Base-by-base conservation (phyloP, 2,329 filamentous ascomycete species). In the Diaporthe citri region DNA sequence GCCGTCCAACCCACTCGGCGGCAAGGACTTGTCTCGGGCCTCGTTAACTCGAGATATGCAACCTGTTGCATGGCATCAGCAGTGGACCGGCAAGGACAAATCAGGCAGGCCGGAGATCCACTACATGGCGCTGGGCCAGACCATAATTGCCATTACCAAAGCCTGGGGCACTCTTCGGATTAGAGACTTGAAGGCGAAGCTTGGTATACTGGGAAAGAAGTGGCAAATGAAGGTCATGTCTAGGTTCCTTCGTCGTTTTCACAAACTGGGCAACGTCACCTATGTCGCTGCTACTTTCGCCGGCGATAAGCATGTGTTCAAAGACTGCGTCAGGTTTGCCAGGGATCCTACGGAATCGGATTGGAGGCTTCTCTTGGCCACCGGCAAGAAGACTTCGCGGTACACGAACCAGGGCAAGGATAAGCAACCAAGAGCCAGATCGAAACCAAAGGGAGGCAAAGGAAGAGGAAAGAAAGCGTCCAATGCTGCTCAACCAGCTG, bases 151-250 rank as follows among this genome's bases (percentile, higher is more conserved):
- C 25, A 84, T 91, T 8, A 83, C 88, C 75, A 90, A 89, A 77
- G 89, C 90, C 69, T 91, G 90, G 86, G 86, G 85, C 1, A 88
- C 91, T 10, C 87, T 92, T 73, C 87, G 90, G 31, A 87, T 91
- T 75, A 86, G 87, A 39, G 90, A 92, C 76, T 82, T 92, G 72
- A 88, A 91, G 76, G 81, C 82, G 31, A 92, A 92, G 79, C 83
- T 92, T 39, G 90, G 89, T 6, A 86, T 91, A 22, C 79, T 87
- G 3, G 86, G 87, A n/a, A 86, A 87, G 78, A 85, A 85, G 28
- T 90, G 88, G 85, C 88, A 91, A 79, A 91, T 91, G 89, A 90
- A 89, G 77, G 88, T 88, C 9, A 82, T 91, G 55, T 88, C 90
- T 10, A 90, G 90, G 78, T 88, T 88, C 20, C 90, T 88, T 62